These are phyloP conservation scores for Silene noctiflora DNA, from an alignment of 179 eudicot species.

Conservation along the genomic window DNA sequence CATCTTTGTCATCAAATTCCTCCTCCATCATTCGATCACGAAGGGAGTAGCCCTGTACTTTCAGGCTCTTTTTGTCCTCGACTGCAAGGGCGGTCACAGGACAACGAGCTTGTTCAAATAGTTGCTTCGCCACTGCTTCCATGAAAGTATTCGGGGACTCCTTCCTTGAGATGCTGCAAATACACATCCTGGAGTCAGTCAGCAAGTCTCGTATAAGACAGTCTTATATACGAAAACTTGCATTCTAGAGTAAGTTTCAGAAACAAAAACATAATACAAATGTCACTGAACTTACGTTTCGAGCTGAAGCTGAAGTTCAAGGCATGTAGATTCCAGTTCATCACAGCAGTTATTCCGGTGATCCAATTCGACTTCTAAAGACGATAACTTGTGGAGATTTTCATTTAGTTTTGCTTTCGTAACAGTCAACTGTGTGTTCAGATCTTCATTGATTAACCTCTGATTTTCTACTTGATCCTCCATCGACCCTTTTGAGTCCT, in stretches of 20 bases:
- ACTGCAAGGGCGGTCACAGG: slow-evolving; percentile 20
- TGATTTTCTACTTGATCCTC: slow-evolving; percentile 74
- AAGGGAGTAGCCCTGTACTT: slow-evolving; percentile 46
- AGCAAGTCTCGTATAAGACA: neutral
- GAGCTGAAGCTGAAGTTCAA: slow-evolving; percentile 90
- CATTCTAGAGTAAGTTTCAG: too few relatives aligned
- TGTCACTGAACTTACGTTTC: slow-evolving; percentile 48
- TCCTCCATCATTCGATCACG: slow-evolving; percentile 65
- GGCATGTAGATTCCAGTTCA: slow-evolving; percentile 75
- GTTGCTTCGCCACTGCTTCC: slow-evolving; percentile 39
- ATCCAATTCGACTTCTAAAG: slow-evolving; percentile 75
- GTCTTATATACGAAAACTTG: neutral
- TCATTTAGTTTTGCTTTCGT: slow-evolving; percentile 55
- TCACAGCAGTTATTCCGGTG: slow-evolving; percentile 63
- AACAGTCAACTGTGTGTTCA: slow-evolving; percentile 61
- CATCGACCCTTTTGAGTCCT: slow-evolving; percentile 41
- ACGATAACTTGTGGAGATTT: slow-evolving; percentile 52
- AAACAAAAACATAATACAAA: neutral
- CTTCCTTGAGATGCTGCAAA: slow-evolving; percentile 44
- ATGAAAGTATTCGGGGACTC: slow-evolving; percentile 33
- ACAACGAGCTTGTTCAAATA: slow-evolving; percentile 33
- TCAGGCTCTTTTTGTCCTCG: slow-evolving; percentile 27
- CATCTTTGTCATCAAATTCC: slow-evolving; percentile 30
- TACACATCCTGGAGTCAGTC: slow-evolving; percentile 15
- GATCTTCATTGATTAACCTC: slow-evolving; percentile 71